phyloP scores from a whole-genome alignment of 495 filamentous ascomycete genomes.

The Tuber microsphaerosporum region DNA sequence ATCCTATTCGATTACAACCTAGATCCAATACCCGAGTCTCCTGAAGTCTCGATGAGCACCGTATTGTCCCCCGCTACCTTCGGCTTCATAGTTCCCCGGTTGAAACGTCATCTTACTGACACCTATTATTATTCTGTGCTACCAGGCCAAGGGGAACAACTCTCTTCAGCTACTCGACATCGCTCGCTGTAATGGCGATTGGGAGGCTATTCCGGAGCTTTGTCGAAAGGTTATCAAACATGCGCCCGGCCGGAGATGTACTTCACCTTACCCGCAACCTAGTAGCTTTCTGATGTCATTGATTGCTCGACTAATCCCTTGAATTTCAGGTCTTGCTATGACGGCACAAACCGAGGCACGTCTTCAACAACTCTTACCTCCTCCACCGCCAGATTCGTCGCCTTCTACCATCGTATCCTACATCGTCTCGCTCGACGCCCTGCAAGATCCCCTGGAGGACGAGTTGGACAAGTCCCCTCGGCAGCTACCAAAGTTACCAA shows the following conservation, averaged over 20 bases:
- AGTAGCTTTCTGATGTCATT: background rate
- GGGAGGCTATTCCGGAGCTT: conserved; percentile 83
- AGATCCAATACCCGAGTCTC: background rate
- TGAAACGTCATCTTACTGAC: conserved; percentile 23
- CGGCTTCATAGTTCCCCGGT: background rate
- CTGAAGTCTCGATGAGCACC: conserved; percentile 24
- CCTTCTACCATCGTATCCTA: conserved; percentile 33
- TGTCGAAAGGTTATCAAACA: conserved; percentile 89
- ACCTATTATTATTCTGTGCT: conserved; percentile 7
- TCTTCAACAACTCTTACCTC: conserved; percentile 32
- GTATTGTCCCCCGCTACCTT: conserved; percentile 13
- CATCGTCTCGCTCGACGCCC: conserved; percentile 31
- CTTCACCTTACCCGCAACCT: conserved; percentile 34
- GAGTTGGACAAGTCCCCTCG: conserved; percentile 21
- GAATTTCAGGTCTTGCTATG: conserved; percentile 31
- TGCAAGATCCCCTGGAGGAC: conserved; percentile 29
- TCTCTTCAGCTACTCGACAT: conserved; percentile 75
- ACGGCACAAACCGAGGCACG: conserved; percentile 33
- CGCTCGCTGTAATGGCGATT: conserved; percentile 78
- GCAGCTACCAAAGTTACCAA: conserved; percentile 31
- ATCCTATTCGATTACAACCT: background rate
- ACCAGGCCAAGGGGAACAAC: conserved; percentile 62
- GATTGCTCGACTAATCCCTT: conserved; percentile 13
- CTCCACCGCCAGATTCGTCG: conserved; percentile 19
- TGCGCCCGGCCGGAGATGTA: conserved; percentile 80